Evolutionary conservation across 306 rosid species (phyloP).

Genomic region (Rosa multiflora): DNA sequence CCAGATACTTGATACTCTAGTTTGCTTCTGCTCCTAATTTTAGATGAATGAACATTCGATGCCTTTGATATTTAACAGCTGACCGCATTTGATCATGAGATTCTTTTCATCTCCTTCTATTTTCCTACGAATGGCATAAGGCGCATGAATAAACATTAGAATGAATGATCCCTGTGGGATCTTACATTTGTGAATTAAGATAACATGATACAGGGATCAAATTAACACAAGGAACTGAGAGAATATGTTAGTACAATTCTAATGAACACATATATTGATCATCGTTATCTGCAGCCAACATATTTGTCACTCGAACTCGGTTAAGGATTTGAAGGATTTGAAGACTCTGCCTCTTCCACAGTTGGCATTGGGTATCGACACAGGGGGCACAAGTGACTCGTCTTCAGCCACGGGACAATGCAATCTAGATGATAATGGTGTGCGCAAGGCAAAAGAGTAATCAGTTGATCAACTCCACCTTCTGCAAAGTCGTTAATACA

Average conservation of each 20-base stretch:
- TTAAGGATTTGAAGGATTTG: too few relatives aligned
- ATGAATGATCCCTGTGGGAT: too few relatives aligned
- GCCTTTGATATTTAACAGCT: neutral
- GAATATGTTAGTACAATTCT: too few relatives aligned
- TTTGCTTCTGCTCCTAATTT: neutral
- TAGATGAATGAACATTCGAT: neutral
- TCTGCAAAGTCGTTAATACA: too few relatives aligned
- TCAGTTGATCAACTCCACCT: neutral
- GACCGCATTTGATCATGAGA: neutral
- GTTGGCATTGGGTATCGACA: neutral
- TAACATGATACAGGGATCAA: neutral
- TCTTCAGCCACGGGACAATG: neutral
- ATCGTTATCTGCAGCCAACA: too few relatives aligned
- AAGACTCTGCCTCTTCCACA: too few relatives aligned
- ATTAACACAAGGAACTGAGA: too few relatives aligned
- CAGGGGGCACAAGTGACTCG: neutral
- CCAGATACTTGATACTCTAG: neutral
- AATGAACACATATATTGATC: too few relatives aligned
- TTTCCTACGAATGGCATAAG: neutral
- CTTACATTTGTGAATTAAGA: too few relatives aligned
- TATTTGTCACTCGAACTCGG: too few relatives aligned
- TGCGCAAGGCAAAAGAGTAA: neutral
- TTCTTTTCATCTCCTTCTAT: neutral
- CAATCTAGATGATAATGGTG: neutral
- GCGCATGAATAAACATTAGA: neutral